Evolutionary conservation across 345 rosid genomes (phyloP).

Genomic region (Euphorbia pulcherrima): DNA sequence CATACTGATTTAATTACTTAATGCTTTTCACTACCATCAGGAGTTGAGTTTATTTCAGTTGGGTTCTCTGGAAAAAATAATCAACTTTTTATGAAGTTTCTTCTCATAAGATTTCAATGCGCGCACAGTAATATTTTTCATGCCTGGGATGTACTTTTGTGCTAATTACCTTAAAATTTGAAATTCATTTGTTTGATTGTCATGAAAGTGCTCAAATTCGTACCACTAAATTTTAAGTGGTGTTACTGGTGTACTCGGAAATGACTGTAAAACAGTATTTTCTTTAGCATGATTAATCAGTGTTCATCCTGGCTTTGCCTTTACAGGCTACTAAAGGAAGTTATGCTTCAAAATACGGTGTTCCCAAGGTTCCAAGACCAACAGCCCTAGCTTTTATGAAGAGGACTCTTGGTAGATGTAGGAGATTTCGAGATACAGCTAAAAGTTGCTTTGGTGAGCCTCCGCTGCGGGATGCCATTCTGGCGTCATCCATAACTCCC

Average conservation of each 20-base stretch:
- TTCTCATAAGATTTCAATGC: too few relatives aligned
- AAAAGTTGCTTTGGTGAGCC: slow-evolving; percentile 54
- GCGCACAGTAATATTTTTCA: too few relatives aligned
- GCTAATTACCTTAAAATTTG: too few relatives aligned
- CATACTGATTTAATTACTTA: neutral
- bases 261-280: neutral
- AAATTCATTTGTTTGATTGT: neutral
- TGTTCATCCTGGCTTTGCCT: slow-evolving; percentile 10
- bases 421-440: slow-evolving; percentile 49
- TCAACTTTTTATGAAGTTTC: too few relatives aligned
- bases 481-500: slow-evolving; percentile 26
- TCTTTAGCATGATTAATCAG: neutral
- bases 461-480: slow-evolving; percentile 41
- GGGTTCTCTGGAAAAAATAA: too few relatives aligned
- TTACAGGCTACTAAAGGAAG: slow-evolving; percentile 52
- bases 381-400: slow-evolving; percentile 45
- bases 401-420: slow-evolving; percentile 54
- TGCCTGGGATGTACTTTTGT: neutral
- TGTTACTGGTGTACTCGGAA: neutral
- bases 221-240: neutral
- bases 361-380: slow-evolving; percentile 48
- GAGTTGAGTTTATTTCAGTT: too few relatives aligned
- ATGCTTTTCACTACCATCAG: neutral
- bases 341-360: slow-evolving; percentile 36
- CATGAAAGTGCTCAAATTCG: neutral